Conservation (phyloP, 192 early-diverging fungal species). For the Coemansia sp. region DNA sequence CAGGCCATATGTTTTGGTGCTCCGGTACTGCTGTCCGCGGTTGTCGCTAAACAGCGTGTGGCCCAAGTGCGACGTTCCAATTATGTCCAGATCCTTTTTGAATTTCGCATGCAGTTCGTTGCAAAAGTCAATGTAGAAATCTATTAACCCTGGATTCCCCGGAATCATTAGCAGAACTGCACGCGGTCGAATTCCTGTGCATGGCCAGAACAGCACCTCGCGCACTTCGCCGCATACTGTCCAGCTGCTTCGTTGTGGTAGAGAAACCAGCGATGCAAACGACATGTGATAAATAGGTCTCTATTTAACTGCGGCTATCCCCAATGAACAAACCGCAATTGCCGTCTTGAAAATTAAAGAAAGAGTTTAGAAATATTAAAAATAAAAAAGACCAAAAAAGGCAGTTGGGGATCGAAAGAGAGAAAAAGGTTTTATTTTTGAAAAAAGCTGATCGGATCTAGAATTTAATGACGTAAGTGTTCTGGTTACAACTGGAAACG, state of each 20-base stretch:
- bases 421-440: no score
- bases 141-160: constrained; percentile 80
- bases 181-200: constrained; percentile 5
- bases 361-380: no score
- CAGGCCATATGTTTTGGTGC: constrained; percentile 19
- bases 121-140: constrained; percentile 81
- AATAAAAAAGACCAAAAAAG: no score
- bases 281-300: constrained; percentile 13
- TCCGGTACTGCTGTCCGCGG: constrained; percentile 23
- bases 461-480: no score
- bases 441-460: no score
- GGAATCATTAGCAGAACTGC: constrained; percentile 60
- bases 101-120: constrained; percentile 56
- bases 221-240: constrained; percentile 31
- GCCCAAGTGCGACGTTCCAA: constrained; percentile 57
- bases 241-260: constrained; percentile 45
- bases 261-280: constrained; percentile 26
- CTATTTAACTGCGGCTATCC: no score
- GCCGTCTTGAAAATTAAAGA: no score
- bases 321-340: no score
- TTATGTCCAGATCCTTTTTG: constrained; percentile 59
- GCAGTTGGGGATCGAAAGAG: no score
- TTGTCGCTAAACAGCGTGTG: constrained; percentile 46
- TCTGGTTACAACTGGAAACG: no score
- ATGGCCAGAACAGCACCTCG: constrained; percentile 52